Evolutionary conservation across 2,329 filamentous ascomycete species (phyloP).

Genomic region (Penicillium occitanis): DNA sequence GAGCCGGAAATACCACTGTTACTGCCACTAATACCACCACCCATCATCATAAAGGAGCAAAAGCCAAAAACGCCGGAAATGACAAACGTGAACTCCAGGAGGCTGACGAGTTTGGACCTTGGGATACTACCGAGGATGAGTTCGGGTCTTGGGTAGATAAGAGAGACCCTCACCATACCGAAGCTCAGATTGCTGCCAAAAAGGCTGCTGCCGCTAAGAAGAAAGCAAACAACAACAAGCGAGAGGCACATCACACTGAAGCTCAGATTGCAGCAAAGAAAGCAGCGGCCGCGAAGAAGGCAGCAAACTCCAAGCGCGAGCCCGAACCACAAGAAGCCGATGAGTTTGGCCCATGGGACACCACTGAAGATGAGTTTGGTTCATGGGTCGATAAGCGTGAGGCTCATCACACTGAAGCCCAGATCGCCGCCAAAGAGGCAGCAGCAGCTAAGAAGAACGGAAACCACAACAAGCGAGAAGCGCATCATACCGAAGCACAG

Average conservation of each 20-base stretch:
- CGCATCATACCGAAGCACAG: not conserved
- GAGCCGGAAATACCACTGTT: not conserved
- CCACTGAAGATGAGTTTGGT: not conserved
- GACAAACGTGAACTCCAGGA: not conserved
- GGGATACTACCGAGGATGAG: conserved; percentile 4
- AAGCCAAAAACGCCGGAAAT: not conserved
- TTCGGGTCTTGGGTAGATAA: conserved; percentile 12
- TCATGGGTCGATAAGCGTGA: not conserved
- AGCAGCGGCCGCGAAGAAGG: not conserved
- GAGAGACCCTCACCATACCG: conserved; percentile 1
- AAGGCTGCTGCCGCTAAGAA: not conserved
- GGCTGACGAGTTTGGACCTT: conserved; percentile 2
- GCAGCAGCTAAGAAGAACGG: not conserved
- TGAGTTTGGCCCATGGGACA: conserved; percentile 1
- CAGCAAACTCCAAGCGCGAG: not conserved
- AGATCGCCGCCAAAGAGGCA: conserved; percentile 1
- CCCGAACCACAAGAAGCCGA: not conserved
- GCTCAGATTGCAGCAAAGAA: not conserved
- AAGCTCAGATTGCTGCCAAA: conserved; percentile 10
- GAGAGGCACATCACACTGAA: not conserved
- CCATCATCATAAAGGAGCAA: not conserved
- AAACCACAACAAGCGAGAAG: not conserved
- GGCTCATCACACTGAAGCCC: not conserved
- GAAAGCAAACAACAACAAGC: not conserved
- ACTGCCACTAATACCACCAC: not conserved